phyloP scores from a whole-genome alignment of 1,284 basidiomycete species.

The Ganoderma lucidum region DNA sequence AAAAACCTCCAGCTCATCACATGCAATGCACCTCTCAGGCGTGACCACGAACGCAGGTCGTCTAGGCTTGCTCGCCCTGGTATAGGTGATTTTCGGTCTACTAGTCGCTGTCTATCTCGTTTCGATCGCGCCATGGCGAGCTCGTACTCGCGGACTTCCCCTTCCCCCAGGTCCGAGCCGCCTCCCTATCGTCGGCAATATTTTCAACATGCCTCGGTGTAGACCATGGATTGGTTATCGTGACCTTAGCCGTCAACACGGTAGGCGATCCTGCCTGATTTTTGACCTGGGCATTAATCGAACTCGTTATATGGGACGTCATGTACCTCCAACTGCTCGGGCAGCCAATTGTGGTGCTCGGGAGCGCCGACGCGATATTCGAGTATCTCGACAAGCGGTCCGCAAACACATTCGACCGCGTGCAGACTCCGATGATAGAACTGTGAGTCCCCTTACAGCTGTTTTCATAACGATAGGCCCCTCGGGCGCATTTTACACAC shows the following conservation, averaged over 20 bases:
- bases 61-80: neutral
- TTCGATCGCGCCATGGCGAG: neutral
- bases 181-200: slow-evolving; percentile 12
- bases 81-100: neutral
- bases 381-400: slow-evolving; percentile 11
- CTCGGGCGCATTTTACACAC: too few species aligned
- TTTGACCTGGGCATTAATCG: neutral
- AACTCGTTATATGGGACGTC: slow-evolving; percentile 3
- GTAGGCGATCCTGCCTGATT: neutral
- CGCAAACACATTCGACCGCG: slow-evolving; percentile 9
- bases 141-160: slow-evolving; percentile 5
- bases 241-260: slow-evolving; percentile 8
- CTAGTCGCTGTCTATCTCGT: neutral
- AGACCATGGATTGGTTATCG: slow-evolving; percentile 13
- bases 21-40: too few species aligned
- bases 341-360: neutral
- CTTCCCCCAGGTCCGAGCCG: slow-evolving; percentile 17
- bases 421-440: slow-evolving; percentile 1
- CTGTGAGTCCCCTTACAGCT: slow-evolving; percentile 11
- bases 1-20: too few species aligned
- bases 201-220: slow-evolving; percentile 9
- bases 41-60: too few species aligned
- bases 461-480: too few species aligned
- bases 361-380: neutral
- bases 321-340: neutral